These are phyloP conservation scores for Fusarium torulosum DNA, from an alignment of 2,329 filamentous ascomycete species.

Conservation along the genomic window DNA sequence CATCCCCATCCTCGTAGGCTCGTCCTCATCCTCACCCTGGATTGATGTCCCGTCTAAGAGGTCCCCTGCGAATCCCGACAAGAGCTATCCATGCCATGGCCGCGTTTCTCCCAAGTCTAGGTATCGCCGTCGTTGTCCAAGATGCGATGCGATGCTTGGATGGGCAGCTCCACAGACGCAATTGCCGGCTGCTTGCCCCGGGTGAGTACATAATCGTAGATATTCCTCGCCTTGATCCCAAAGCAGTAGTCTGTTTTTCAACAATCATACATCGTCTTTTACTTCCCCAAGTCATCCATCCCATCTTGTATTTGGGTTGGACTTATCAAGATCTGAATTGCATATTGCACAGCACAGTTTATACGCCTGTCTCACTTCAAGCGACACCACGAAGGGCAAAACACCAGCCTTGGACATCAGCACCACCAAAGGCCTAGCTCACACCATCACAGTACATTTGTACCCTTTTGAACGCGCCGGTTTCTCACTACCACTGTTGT, in stretches of 20 bases:
- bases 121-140: slow-evolving; percentile 39
- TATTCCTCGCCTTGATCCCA: slow-evolving; percentile 47
- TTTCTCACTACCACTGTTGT: slow-evolving; percentile 14
- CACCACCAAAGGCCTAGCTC: slow-evolving; percentile 36
- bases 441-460: slow-evolving; percentile 25
- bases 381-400: slow-evolving; percentile 23
- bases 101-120: slow-evolving; percentile 37
- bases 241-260: slow-evolving; percentile 46
- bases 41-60: slow-evolving; percentile 39
- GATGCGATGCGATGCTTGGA: slow-evolving; percentile 33
- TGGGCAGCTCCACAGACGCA: slow-evolving; percentile 36
- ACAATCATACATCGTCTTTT: slow-evolving; percentile 31
- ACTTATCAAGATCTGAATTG: slow-evolving; percentile 34
- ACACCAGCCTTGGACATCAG: slow-evolving; percentile 20
- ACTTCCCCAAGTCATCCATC: slow-evolving; percentile 23
- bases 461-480: slow-evolving; percentile 3
- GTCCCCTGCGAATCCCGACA: slow-evolving; percentile 39
- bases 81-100: slow-evolving; percentile 28
- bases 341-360: slow-evolving; percentile 7
- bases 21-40: neutral
- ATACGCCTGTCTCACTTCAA: slow-evolving; percentile 18
- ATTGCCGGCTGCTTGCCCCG: slow-evolving; percentile 41
- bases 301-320: slow-evolving; percentile 23
- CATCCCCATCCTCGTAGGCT: neutral
- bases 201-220: slow-evolving; percentile 49